Conservation (phyloP, 805 yeast species). For the Nakazawaea ernobii region DNA sequence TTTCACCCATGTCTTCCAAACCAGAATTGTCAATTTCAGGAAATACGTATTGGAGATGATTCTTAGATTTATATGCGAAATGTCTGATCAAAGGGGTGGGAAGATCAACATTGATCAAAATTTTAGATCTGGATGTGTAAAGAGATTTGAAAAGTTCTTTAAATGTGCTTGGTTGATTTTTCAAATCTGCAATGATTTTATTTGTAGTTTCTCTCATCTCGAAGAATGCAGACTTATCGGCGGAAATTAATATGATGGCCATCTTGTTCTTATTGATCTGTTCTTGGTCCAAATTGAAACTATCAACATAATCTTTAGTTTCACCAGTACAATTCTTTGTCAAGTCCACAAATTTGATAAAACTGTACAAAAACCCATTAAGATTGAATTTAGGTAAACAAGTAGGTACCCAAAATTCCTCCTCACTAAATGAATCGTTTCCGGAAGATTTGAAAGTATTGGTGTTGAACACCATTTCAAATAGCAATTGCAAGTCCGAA, state of each 20-base stretch:
- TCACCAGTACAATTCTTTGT: constrained; percentile 21
- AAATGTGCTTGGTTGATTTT: constrained; percentile 27
- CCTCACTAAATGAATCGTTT: constrained; percentile 20
- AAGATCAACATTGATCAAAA: constrained; percentile 30
- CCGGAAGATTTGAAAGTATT: constrained; percentile 37
- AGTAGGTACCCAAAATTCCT: constrained; percentile 90
- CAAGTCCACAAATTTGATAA: constrained; percentile 54
- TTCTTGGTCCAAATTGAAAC: neutral
- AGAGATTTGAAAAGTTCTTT: constrained; percentile 22
- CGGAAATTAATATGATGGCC: constrained; percentile 46
- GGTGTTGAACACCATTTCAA: constrained; percentile 64
- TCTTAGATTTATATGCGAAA: constrained; percentile 72
- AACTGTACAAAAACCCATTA: constrained; percentile 81
- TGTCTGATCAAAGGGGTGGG: constrained; percentile 63
- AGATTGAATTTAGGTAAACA: constrained; percentile 89
- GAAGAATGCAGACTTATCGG: constrained; percentile 75
- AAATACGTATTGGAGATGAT: constrained; percentile 54
- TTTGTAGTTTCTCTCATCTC: constrained; percentile 61
- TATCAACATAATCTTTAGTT: neutral
- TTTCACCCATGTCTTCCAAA: neutral
- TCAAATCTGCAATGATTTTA: constrained; percentile 39
- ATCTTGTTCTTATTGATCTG: constrained; percentile 24
- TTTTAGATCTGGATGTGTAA: neutral
- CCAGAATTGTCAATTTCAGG: constrained; percentile 1
- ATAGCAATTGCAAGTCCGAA: constrained; percentile 70